phyloP scores from a whole-genome alignment of 2,329 filamentous ascomycete species.

The Harringtonia lauricola region DNA sequence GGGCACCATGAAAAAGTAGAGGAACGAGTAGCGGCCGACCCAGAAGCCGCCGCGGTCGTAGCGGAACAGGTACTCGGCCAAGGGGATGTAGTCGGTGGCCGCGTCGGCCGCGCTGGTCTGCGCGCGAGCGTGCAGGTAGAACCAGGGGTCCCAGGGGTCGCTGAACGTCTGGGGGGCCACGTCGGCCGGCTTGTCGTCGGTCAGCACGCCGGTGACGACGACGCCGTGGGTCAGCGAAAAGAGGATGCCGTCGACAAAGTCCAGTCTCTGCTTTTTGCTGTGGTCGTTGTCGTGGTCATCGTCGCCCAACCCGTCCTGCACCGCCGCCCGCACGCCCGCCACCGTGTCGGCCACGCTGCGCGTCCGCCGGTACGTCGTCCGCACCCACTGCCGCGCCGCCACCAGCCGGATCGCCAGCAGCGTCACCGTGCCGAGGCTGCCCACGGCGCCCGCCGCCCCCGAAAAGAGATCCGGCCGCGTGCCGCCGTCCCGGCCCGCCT shows the following conservation, averaged over 20 bases:
- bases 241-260: slow-evolving; percentile 65
- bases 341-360: slow-evolving; percentile 35
- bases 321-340: slow-evolving; percentile 35
- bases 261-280: too few species aligned
- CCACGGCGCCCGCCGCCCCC: slow-evolving; percentile 54
- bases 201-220: slow-evolving; percentile 51
- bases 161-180: slow-evolving; percentile 39
- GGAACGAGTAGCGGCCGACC: slow-evolving; percentile 54
- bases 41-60: slow-evolving; percentile 68
- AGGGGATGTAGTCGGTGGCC: slow-evolving; percentile 46
- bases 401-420: slow-evolving; percentile 52
- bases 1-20: slow-evolving; percentile 53
- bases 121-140: slow-evolving; percentile 52
- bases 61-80: slow-evolving; percentile 64
- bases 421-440: slow-evolving; percentile 56
- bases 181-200: slow-evolving; percentile 34
- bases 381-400: slow-evolving; percentile 47
- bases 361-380: slow-evolving; percentile 47
- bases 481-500: slow-evolving; percentile 21
- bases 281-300: neutral
- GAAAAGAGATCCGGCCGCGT: slow-evolving; percentile 46
- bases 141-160: slow-evolving; percentile 58
- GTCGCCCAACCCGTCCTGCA: slow-evolving; percentile 13
- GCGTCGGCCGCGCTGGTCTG: slow-evolving; percentile 28
- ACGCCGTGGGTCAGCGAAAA: slow-evolving; percentile 52